phyloP scores from a whole-genome alignment of 352 stramenopile genomes.

The Phytophthora sojae region DNA sequence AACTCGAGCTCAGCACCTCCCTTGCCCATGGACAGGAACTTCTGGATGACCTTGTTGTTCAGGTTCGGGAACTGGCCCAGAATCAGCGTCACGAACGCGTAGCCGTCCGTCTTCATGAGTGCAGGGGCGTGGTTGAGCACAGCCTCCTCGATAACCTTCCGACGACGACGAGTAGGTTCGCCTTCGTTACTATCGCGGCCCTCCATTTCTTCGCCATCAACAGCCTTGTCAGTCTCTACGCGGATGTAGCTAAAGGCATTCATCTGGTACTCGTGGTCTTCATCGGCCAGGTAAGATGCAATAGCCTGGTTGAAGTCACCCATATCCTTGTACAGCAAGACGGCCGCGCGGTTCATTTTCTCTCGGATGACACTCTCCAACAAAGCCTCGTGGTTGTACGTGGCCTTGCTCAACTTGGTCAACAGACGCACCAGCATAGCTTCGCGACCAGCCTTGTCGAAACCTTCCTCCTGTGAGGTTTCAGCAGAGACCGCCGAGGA shows the following conservation, averaged over 20 bases:
- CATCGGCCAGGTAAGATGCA: conserved; percentile 82
- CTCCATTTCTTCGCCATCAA: conserved; percentile 49
- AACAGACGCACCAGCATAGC: conserved; percentile 86
- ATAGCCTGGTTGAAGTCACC: conserved; percentile 78
- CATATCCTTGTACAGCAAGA: conserved; percentile 85
- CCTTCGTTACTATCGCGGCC: conserved; percentile 45
- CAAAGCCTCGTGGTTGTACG: conserved; percentile 80
- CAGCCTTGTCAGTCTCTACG: conserved; percentile 58
- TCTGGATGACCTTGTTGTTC: conserved; percentile 89
- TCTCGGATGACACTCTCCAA: conserved; percentile 75
- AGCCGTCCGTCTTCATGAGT: conserved; percentile 91
- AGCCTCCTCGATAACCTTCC: conserved; percentile 82
- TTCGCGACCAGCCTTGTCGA: conserved; percentile 83
- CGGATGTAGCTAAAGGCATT: conserved; percentile 89
- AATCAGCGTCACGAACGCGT: conserved; percentile 89
- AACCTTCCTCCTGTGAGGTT: conserved; percentile 83
- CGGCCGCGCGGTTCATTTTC: conserved; percentile 85
- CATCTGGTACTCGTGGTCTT: conserved; percentile 84
- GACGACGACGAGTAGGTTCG: conserved; percentile 48
- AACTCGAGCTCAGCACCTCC: conserved; percentile 82
- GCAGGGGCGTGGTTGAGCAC: conserved; percentile 74
- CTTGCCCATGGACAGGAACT: conserved; percentile 86
- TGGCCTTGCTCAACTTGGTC: conserved; percentile 85
- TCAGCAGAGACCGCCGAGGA: conserved; percentile 47
- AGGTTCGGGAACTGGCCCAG: conserved; percentile 86